Evolutionary conservation across 2,329 filamentous ascomycete genomes (phyloP).

Genomic region (Trichoderma sp.): DNA sequence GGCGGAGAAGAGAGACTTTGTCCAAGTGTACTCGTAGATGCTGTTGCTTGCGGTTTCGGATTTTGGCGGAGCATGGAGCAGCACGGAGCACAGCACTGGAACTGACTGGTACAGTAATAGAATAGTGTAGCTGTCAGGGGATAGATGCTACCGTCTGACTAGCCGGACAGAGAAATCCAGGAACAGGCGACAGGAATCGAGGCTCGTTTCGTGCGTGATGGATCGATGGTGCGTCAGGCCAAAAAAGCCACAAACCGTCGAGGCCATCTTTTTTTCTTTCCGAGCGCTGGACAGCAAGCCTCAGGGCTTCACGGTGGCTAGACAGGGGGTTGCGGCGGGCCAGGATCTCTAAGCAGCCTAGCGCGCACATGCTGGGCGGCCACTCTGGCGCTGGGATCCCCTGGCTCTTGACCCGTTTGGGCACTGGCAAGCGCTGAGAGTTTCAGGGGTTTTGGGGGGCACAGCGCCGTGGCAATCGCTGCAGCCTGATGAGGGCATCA

Average conservation of each 20-base stretch:
- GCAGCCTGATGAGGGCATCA: background rate
- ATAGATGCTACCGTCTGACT: background rate
- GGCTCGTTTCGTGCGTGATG: background rate
- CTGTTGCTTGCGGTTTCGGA: conserved; percentile 9
- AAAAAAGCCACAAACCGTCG: background rate
- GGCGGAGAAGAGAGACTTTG: background rate
- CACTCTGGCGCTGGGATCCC: background rate
- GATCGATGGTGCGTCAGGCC: conserved; percentile 12
- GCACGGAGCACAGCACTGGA: background rate
- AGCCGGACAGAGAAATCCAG: conserved; percentile 2
- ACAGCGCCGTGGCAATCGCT: background rate
- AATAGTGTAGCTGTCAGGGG: background rate
- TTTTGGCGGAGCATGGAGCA: conserved; percentile 3
- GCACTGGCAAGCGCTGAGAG: conserved; percentile 1
- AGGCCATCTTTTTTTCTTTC: background rate
- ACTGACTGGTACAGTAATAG: background rate
- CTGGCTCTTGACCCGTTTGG: background rate
- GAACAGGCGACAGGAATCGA: conserved; percentile 4
- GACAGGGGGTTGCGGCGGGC: background rate
- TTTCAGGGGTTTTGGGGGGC: conserved; percentile 15
- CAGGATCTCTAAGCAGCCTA: background rate
- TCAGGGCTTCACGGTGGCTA: conserved; percentile 7
- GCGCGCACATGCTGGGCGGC: background rate
- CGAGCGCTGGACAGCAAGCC: background rate
- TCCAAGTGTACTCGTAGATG: background rate